A percentile compares a stretch with the other conserved stretches of the same genome.
These are phyloP conservation scores for Aspergillus transmontanensis DNA, from an alignment of 2,329 filamentous ascomycete genomes.

Conservation along the genomic window DNA sequence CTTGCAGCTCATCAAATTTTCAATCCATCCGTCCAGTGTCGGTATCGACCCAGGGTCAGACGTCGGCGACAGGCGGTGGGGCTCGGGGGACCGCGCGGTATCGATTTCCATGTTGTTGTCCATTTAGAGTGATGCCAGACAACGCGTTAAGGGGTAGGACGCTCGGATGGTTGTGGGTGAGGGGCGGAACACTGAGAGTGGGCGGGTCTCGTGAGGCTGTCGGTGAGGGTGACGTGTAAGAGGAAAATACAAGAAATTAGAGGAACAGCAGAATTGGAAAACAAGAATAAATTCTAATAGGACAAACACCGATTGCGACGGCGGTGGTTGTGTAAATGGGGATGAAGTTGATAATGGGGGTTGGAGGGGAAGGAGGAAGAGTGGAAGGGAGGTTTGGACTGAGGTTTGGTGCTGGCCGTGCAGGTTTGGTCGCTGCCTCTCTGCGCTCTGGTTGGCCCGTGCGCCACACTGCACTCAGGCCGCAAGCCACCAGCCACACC, in stretches of 20 bases:
- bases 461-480: conserved; percentile 20
- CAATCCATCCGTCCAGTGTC: conserved; percentile 97
- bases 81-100: conserved; percentile 80
- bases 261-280: conserved; percentile 11
- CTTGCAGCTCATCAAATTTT: conserved; percentile 97
- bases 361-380: conserved; percentile 6
- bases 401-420: conserved; percentile 16
- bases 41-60: conserved; percentile 87
- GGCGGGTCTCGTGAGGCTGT: conserved; percentile 39
- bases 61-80: conserved; percentile 72
- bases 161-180: conserved; percentile 24
- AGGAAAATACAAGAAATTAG: conserved; percentile 11
- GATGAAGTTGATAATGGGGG: conserved; percentile 16
- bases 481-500: not conserved
- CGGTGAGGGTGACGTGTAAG: conserved; percentile 11
- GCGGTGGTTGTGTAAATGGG: conserved; percentile 5
- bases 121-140: conserved; percentile 55
- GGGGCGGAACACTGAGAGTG: conserved; percentile 23
- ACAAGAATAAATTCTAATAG: conserved; percentile 19
- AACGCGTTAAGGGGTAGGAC: conserved; percentile 11
- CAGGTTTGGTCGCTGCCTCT: conserved; percentile 12
- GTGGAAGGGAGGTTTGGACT: conserved; percentile 6
- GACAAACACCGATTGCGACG: conserved; percentile 1
- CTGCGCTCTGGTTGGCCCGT: conserved; percentile 16
- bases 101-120: conserved; percentile 98